A percentile compares a stretch with the other conserved stretches of the same genome.
phyloP scores from a whole-genome alignment of 2,329 filamentous ascomycete species.

The Aureobasidium sp. region DNA sequence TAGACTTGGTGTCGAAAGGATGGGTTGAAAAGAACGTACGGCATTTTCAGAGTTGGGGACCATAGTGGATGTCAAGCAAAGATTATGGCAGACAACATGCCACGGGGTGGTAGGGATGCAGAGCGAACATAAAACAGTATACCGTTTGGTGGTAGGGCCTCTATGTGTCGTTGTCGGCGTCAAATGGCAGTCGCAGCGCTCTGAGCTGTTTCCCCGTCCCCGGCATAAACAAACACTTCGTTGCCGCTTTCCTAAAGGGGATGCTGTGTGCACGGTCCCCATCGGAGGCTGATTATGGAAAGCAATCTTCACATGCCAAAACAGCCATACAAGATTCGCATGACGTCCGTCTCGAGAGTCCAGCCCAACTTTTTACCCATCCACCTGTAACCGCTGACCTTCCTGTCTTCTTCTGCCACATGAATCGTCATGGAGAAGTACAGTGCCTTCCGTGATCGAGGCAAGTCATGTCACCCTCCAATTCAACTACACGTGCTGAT shows the following conservation, averaged over 20 bases:
- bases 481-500: conserved; percentile 15
- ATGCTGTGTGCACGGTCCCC: not conserved
- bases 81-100: not conserved
- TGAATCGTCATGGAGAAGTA: conserved; percentile 72
- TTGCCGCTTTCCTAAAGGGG: not conserved
- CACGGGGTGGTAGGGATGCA: not conserved
- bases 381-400: not conserved
- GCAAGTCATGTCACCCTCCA: conserved; percentile 36
- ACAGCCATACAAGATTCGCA: not conserved
- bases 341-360: conserved; percentile 1
- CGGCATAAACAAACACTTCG: conserved; percentile 6
- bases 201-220: not conserved
- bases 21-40: not conserved
- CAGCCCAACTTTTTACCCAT: conserved; percentile 2
- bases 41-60: conserved; percentile 4
- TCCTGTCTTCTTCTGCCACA: not conserved
- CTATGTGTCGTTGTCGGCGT: not conserved
- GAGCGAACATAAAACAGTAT: not conserved
- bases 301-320: not conserved
- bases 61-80: not conserved
- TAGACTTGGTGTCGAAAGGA: not conserved
- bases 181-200: not conserved
- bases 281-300: not conserved
- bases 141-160: not conserved
- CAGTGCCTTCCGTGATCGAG: conserved; percentile 84